Conservation (phyloP, 2,329 filamentous ascomycete genomes). For the Myriosclerotinia curreyana region DNA sequence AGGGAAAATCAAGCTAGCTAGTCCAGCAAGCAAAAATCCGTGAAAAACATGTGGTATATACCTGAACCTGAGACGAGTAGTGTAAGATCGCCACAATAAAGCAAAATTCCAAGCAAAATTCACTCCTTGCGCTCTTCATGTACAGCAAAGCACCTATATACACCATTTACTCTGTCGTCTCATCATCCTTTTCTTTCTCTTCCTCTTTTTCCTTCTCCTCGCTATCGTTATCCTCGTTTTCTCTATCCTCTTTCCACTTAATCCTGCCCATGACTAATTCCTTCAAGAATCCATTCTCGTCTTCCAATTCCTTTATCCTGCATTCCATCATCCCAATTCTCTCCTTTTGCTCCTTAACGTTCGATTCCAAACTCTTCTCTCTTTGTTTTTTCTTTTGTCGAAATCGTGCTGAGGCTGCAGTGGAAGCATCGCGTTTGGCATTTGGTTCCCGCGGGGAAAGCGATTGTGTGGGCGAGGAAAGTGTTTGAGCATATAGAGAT, state of each 20-base stretch:
- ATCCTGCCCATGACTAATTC: conserved; percentile 68
- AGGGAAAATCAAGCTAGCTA: not conserved
- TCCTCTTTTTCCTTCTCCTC: conserved; percentile 23
- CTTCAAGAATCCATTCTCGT: conserved; percentile 77
- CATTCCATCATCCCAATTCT: conserved; percentile 71
- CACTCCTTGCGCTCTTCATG: not conserved
- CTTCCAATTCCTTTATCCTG: conserved; percentile 70
- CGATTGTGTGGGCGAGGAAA: conserved; percentile 15
- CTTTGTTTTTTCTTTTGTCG: conserved; percentile 94
- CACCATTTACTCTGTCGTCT: not conserved
- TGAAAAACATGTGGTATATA: not conserved
- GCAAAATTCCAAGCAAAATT: not conserved
- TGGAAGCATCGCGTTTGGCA: conserved; percentile 76
- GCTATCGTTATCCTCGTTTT: conserved; percentile 38
- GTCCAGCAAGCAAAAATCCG: not conserved
- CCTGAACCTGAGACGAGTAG: not conserved
- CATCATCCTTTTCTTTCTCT: conserved; percentile 4
- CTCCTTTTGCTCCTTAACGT: conserved; percentile 75
- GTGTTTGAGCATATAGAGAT: conserved; percentile 2
- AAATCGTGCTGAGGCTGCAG: conserved; percentile 83
- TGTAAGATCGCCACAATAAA: not conserved
- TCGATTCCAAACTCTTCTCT: conserved; percentile 77
- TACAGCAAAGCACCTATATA: not conserved
- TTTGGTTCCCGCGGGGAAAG: conserved; percentile 20
- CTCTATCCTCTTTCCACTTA: conserved; percentile 39